Percentiles rank a stretch among this genome's conserved stretches.
phyloP scores from a whole-genome alignment of 2,329 filamentous ascomycete species.

The Microcyclospora pomicola region DNA sequence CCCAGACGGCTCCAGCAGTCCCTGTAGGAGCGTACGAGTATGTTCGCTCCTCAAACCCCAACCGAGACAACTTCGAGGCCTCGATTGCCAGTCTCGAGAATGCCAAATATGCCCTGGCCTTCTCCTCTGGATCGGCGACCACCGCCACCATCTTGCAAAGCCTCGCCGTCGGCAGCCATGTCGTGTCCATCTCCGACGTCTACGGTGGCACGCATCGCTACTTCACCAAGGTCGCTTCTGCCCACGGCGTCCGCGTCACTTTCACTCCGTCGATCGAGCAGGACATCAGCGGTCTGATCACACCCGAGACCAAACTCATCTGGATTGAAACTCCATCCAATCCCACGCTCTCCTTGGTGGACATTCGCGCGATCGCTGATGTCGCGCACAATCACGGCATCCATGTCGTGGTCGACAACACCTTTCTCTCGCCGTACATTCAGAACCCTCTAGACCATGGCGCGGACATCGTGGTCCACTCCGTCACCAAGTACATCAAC shows the following conservation, averaged over 20 bases:
- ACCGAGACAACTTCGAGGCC: conserved; percentile 85
- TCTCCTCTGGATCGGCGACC: conserved; percentile 84
- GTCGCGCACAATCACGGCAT: conserved; percentile 80
- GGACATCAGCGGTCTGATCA: conserved; percentile 74
- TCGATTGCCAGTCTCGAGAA: conserved; percentile 87
- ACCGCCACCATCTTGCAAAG: conserved; percentile 90
- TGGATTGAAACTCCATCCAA: conserved; percentile 97
- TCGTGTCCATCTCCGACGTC: conserved; percentile 92
- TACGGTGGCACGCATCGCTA: conserved; percentile 97
- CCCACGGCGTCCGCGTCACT: conserved; percentile 86
- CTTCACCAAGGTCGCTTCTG: conserved; percentile 93
- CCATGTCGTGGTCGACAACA: conserved; percentile 97
- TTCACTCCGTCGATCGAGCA: conserved; percentile 88
- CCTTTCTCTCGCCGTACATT: conserved; percentile 89
- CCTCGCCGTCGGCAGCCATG: conserved; percentile 78
- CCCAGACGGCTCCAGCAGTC: conserved; percentile 75
- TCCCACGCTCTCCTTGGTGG: conserved; percentile 81
- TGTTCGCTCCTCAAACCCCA: conserved; percentile 84
- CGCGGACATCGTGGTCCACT: conserved; percentile 93
- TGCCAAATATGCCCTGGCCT: conserved; percentile 83
- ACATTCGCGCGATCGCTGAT: conserved; percentile 73
- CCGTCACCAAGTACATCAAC: conserved; percentile 98
- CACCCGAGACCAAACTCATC: conserved; percentile 76
- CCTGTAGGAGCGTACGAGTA: conserved; percentile 88
- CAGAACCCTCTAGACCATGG: conserved; percentile 93